phyloP scores from a whole-genome alignment of 2,329 filamentous ascomycete genomes.

The Truncatella angustata region DNA sequence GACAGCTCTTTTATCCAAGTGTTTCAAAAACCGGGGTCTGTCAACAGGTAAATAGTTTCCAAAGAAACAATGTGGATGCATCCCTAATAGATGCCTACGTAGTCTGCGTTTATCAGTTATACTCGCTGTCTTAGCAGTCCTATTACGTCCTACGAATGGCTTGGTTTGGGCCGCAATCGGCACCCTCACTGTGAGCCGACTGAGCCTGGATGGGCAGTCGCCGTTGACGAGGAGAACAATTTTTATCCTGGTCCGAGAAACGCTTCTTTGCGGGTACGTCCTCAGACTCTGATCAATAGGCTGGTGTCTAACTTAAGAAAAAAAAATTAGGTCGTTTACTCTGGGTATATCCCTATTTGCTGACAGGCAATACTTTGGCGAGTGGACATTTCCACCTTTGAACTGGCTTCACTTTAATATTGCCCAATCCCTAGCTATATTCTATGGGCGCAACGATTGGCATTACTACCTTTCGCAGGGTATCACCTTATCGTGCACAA shows the following conservation, averaged over 20 bases:
- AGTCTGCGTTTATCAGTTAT: slow-evolving; percentile 64
- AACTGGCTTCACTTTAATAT: slow-evolving; percentile 92
- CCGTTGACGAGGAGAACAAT: slow-evolving; percentile 43
- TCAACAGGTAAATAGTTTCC: slow-evolving; percentile 28
- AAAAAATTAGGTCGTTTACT: slow-evolving; percentile 49
- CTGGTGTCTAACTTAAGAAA: too few relatives aligned
- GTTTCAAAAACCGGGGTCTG: slow-evolving; percentile 24
- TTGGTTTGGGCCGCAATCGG: slow-evolving; percentile 77
- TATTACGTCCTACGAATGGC: slow-evolving; percentile 85
- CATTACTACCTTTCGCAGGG: slow-evolving; percentile 95
- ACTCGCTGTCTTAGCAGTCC: slow-evolving; percentile 76
- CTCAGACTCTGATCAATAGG: too few relatives aligned
- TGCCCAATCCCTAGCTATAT: slow-evolving; percentile 79
- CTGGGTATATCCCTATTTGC: slow-evolving; percentile 63
- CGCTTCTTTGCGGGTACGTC: slow-evolving; percentile 56
- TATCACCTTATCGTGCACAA: slow-evolving; percentile 81
- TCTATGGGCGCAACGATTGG: slow-evolving; percentile 87
- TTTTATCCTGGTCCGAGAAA: slow-evolving; percentile 60
- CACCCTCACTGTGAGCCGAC: slow-evolving; percentile 46
- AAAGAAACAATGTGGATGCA: background rate
- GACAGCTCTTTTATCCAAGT: slow-evolving; percentile 34
- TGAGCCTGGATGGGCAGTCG: slow-evolving; percentile 38
- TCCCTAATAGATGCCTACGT: slow-evolving; percentile 17
- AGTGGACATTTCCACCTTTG: slow-evolving; percentile 85
- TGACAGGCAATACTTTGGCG: slow-evolving; percentile 77